A percentile compares a stretch with the other conserved stretches of the same genome.
Evolutionary conservation across 768 basidiomycete species (phyloP).

Genomic region (Suillus occidentalis): DNA sequence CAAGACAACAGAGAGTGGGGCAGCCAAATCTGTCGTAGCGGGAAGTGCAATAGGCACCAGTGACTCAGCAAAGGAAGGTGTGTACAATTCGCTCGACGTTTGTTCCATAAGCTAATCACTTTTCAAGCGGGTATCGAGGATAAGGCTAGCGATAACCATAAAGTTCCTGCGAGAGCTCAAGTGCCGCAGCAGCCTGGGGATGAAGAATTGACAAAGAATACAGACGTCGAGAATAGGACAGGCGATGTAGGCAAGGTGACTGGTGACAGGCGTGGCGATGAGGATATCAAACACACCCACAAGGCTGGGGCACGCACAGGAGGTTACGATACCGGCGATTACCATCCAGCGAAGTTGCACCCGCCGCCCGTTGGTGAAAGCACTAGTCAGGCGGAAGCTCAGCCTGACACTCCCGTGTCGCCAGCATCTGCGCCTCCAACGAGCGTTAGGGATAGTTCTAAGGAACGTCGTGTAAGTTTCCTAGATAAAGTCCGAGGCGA

Average conservation of each 20-base stretch:
- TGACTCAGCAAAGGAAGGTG: constrained; percentile 14
- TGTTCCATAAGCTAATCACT: not conserved
- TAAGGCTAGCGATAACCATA: not conserved
- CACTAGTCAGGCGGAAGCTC: constrained; percentile 14
- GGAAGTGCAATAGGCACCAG: not conserved
- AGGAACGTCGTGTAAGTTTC: constrained; percentile 23
- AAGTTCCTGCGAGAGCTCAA: not conserved
- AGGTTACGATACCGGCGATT: constrained; percentile 17
- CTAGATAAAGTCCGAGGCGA: constrained; percentile 33
- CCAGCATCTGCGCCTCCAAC: not conserved
- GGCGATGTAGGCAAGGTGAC: not conserved
- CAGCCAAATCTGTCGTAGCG: not conserved
- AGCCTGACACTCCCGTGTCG: not conserved
- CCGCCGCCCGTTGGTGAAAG: constrained; percentile 24
- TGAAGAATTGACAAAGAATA: not conserved
- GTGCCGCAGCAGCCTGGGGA: not conserved
- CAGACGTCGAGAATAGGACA: not conserved
- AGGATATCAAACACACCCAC: constrained; percentile 3
- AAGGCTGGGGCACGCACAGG: not conserved
- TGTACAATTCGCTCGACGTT: not conserved
- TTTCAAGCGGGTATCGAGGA: not conserved
- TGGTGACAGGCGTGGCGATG: constrained; percentile 1
- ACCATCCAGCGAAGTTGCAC: constrained; percentile 31
- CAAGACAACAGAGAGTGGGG: not conserved
- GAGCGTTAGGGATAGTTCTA: not conserved